These are phyloP conservation scores for Scleromitrula shiraiana DNA, from an alignment of 2,329 filamentous ascomycete species.

Conservation along the genomic window DNA sequence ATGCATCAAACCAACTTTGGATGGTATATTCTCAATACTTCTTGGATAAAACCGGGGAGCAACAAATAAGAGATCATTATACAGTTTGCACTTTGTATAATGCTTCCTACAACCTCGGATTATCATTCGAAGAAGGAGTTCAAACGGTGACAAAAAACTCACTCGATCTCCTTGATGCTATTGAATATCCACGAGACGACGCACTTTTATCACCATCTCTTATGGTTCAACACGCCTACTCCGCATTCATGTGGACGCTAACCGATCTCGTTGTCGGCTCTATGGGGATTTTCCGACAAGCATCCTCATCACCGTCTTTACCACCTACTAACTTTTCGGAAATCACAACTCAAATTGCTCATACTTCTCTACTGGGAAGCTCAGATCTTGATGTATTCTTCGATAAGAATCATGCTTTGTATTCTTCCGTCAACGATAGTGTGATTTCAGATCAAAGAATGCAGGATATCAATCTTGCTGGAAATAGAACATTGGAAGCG, in stretches of 20 bases:
- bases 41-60: not conserved
- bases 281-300: slow-evolving; percentile 10
- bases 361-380: slow-evolving; percentile 14
- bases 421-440: too few relatives aligned
- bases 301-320: not conserved
- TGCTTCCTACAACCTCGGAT: slow-evolving; percentile 13
- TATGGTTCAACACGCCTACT: slow-evolving; percentile 15
- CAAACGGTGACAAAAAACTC: slow-evolving; percentile 9
- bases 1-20: slow-evolving; percentile 16
- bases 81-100: slow-evolving; percentile 13
- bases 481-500: not conserved
- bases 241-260: slow-evolving; percentile 14
- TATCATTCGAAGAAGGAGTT: slow-evolving; percentile 11
- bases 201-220: not conserved
- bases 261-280: slow-evolving; percentile 14
- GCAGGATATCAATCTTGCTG: not conserved
- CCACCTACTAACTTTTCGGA: slow-evolving; percentile 7
- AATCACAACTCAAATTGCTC: slow-evolving; percentile 13
- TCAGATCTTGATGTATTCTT: slow-evolving; percentile 16
- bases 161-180: not conserved
- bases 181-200: slow-evolving; percentile 10
- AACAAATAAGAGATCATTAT: slow-evolving; percentile 4
- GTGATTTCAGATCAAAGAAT: not conserved
- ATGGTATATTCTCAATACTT: slow-evolving; percentile 10
- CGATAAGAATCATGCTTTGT: not conserved